A percentile compares a stretch with the other conserved stretches of the same genome.
Conservation (phyloP, 163 green algal species). For the Volvox carteri region DNA sequence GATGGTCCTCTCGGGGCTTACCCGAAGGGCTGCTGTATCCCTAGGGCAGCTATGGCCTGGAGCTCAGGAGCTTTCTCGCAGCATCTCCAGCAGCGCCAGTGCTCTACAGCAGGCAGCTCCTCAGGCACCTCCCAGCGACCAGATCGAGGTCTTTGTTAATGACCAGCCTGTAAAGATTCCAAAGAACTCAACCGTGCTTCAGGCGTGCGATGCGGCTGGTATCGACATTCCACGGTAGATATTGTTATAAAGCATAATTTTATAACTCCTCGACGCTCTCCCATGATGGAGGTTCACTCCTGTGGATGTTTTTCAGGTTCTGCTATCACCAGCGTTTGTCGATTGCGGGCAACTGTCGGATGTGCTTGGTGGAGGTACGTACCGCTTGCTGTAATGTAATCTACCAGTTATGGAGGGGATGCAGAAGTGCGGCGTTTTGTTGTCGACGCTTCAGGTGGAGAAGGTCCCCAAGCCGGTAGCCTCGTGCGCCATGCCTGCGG, state of each 20-base stretch:
- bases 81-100: constrained; percentile 16
- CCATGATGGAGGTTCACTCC: too few species aligned
- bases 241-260: too few species aligned
- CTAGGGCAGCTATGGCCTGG: constrained; percentile 52
- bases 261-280: too few species aligned
- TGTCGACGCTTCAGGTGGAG: constrained; percentile 83
- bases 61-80: constrained; percentile 45
- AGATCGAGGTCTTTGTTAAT: constrained; percentile 94
- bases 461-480: constrained; percentile 99
- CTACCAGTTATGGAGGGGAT: not conserved
- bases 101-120: constrained; percentile 24
- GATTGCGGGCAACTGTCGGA: constrained; percentile 99
- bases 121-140: constrained; percentile 60
- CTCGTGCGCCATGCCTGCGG: constrained; percentile 97
- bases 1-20: constrained; percentile 43
- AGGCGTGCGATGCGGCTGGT: constrained; percentile 96
- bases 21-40: constrained; percentile 32
- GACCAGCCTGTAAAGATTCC: constrained; percentile 87
- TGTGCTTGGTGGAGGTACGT: constrained; percentile 98
- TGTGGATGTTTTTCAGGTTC: constrained; percentile 91
- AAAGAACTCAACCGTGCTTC: constrained; percentile 94
- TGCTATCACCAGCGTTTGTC: constrained; percentile 99
- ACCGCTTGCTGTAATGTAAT: not conserved
- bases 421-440: too few species aligned
- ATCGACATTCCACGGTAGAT: constrained; percentile 93